phyloP scores from a whole-genome alignment of 257 asterid species.

The Agastache rugosa region DNA sequence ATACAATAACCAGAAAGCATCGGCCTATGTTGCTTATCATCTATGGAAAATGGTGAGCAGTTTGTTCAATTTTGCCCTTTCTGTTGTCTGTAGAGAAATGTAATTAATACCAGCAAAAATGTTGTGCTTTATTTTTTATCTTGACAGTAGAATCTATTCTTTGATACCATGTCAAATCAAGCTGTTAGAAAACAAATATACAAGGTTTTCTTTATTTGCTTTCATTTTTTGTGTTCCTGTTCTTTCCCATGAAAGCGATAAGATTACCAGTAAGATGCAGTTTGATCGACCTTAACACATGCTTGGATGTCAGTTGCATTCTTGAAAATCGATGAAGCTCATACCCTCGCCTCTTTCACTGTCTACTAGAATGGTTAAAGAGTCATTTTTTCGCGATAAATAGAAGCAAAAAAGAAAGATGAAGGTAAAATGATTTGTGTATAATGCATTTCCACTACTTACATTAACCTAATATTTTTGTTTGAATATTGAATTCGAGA shows the following conservation, averaged over 20 bases:
- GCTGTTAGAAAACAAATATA: background rate
- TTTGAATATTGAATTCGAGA: background rate
- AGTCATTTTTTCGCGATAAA: background rate
- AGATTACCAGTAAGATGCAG: background rate
- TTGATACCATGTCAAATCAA: background rate
- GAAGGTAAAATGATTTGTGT: too few species aligned
- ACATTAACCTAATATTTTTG: too few species aligned
- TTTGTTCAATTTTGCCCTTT: conserved; percentile 23
- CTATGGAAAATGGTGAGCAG: conserved; percentile 6
- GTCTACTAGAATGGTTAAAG: background rate
- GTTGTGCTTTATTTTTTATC: background rate
- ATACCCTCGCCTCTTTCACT: too few species aligned
- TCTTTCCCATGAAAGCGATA: background rate
- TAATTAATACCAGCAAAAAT: background rate
- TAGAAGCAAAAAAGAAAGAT: background rate
- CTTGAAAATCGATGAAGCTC: background rate
- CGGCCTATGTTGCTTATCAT: background rate
- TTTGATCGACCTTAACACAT: background rate
- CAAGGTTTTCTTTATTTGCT: background rate
- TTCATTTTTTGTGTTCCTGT: background rate
- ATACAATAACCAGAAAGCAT: background rate
- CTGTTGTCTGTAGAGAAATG: background rate
- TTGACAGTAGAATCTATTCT: conserved; percentile 8
- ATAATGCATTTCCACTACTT: background rate
- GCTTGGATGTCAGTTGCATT: background rate